Evolutionary conservation across 495 filamentous ascomycete species (phyloP).

Genomic region (Xylaria telfairii): DNA sequence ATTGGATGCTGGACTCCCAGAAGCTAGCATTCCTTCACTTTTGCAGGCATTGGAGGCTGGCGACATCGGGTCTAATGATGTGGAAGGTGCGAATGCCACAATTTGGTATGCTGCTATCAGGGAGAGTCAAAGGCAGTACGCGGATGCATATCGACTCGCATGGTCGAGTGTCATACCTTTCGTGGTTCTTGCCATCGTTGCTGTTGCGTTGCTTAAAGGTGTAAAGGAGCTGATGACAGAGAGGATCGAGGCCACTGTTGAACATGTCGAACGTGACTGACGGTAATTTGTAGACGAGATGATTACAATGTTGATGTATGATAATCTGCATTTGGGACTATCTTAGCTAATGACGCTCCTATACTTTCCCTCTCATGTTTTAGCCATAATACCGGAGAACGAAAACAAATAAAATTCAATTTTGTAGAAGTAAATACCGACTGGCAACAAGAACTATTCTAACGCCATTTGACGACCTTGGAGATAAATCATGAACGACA

Average conservation of each 20-base stretch:
- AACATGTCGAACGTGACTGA: constrained; percentile 33
- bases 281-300: neutral
- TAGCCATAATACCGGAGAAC: no score
- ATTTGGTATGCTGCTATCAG: constrained; percentile 46
- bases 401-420: no score
- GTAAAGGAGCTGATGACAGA: constrained; percentile 61
- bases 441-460: no score
- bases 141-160: constrained; percentile 53
- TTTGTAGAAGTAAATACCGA: no score
- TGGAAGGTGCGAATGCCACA: constrained; percentile 42
- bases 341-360: no score
- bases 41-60: constrained; percentile 45
- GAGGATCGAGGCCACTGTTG: constrained; percentile 54
- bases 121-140: constrained; percentile 51
- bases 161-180: constrained; percentile 62
- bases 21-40: constrained; percentile 43
- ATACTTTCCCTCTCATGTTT: no score
- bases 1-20: constrained; percentile 48
- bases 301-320: neutral
- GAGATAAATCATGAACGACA: no score
- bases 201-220: constrained; percentile 52
- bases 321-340: no score
- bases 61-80: constrained; percentile 31
- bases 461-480: no score
- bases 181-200: constrained; percentile 55